Percentiles rank a stretch among this genome's conserved stretches.
Conservation (phyloP, 495 filamentous ascomycete genomes). For the Penicillium simplicissimum region DNA sequence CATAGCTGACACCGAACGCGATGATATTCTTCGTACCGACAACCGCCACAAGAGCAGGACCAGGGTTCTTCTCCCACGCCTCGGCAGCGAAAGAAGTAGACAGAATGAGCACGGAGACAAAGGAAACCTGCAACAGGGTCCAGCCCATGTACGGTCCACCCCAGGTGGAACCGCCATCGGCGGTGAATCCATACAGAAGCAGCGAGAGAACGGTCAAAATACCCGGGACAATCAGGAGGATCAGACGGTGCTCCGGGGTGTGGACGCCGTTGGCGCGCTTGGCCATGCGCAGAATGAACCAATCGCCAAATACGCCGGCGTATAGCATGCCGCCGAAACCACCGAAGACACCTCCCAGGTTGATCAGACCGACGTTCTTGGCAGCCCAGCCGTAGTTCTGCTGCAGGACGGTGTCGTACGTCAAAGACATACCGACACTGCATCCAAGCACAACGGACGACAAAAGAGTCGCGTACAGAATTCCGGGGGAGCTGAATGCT, state of each 20-base stretch:
- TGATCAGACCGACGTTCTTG: slow-evolving; percentile 36
- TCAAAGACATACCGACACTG: slow-evolving; percentile 37
- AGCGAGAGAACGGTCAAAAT: slow-evolving; percentile 33
- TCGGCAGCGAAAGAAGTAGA: slow-evolving; percentile 41
- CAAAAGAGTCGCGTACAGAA: slow-evolving; percentile 37
- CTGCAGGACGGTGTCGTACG: slow-evolving; percentile 38
- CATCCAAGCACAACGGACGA: slow-evolving; percentile 36
- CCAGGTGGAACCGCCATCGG: slow-evolving; percentile 30
- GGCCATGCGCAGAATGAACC: slow-evolving; percentile 36
- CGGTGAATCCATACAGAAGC: slow-evolving; percentile 39
- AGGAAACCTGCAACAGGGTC: slow-evolving; percentile 37
- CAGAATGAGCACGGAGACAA: slow-evolving; percentile 39
- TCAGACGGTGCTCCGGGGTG: slow-evolving; percentile 37
- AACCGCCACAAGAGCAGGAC: slow-evolving; percentile 40
- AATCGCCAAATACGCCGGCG: slow-evolving; percentile 34
- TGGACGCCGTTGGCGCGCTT: slow-evolving; percentile 36
- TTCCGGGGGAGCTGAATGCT: slow-evolving; percentile 38
- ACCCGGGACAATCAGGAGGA: slow-evolving; percentile 35
- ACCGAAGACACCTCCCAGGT: slow-evolving; percentile 38
- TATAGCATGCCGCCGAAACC: slow-evolving; percentile 41
- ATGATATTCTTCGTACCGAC: slow-evolving; percentile 43
- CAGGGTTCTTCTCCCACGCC: slow-evolving; percentile 42
- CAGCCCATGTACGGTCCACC: slow-evolving; percentile 43
- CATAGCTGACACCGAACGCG: slow-evolving; percentile 39
- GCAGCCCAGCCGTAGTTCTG: slow-evolving; percentile 35